Evolutionary conservation across 306 rosid species (phyloP).

Genomic region (Vicia faba): DNA sequence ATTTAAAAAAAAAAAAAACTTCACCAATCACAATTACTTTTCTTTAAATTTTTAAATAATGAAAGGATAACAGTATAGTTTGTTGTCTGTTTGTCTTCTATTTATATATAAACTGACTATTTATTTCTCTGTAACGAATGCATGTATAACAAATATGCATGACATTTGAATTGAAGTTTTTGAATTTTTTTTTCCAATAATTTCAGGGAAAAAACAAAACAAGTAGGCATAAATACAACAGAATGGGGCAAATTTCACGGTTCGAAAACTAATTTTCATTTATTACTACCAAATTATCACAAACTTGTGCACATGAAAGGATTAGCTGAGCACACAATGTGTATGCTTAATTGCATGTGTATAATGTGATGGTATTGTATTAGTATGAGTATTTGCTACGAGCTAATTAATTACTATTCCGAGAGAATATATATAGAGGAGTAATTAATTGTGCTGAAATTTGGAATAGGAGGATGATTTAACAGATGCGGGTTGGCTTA

Average conservation of each 20-base stretch:
- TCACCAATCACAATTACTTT: neutral
- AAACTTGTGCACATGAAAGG: neutral
- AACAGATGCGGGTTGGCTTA: slow-evolving; percentile 85
- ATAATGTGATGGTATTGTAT: neutral
- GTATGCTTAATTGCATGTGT: neutral
- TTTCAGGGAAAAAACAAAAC: slow-evolving; percentile 9
- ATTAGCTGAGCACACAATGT: neutral
- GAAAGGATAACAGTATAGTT: no score
- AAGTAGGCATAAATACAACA: slow-evolving; percentile 5
- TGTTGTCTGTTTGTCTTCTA: no score
- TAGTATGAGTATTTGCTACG: neutral
- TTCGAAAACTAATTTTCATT: slow-evolving; percentile 1
- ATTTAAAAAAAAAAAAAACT: neutral
- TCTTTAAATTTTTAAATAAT: no score
- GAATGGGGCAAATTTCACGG: slow-evolving; percentile 6
- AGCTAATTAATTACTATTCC: neutral
- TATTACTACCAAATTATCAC: neutral
- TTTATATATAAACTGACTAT: neutral
- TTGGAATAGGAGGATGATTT: slow-evolving; percentile 67
- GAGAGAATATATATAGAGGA: neutral
- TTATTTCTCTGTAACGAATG: neutral
- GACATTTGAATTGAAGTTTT: neutral
- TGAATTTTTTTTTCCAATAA: slow-evolving; percentile 6
- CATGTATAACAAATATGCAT: neutral
- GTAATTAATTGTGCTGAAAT: neutral